Evolutionary conservation across 1,139 yeast genomes (phyloP).

Genomic region (Meyerozyma guilliermondii): DNA sequence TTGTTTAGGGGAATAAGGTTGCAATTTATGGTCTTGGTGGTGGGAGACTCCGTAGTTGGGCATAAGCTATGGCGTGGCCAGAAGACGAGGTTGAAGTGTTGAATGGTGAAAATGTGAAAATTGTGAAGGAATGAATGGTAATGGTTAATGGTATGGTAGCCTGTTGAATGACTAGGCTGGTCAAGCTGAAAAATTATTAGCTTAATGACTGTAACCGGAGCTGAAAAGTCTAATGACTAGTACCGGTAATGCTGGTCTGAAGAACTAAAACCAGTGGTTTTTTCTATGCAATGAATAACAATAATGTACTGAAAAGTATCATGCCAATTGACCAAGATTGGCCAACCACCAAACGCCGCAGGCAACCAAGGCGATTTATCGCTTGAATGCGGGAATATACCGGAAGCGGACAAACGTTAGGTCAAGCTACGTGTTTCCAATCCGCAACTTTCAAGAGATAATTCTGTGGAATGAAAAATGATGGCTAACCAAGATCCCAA

Average conservation of each 20-base stretch:
- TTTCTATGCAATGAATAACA: neutral
- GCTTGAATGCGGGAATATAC: constrained; percentile 1
- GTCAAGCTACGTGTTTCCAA: neutral
- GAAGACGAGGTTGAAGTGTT: neutral
- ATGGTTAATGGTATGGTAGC: too few relatives aligned
- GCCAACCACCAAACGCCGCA: neutral
- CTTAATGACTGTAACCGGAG: too few relatives aligned
- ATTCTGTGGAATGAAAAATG: neutral
- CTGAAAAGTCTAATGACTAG: too few relatives aligned
- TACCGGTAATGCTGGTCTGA: too few relatives aligned
- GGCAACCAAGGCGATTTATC: neutral
- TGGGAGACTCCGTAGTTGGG: neutral
- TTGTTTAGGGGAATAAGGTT: neutral
- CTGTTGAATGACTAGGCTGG: too few relatives aligned
- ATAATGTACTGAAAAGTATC: neutral
- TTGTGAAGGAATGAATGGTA: too few relatives aligned
- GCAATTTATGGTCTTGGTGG: neutral
- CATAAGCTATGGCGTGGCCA: neutral
- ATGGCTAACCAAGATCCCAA: neutral
- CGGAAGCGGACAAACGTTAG: neutral
- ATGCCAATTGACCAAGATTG: neutral
- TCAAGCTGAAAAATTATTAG: too few relatives aligned
- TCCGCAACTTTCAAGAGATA: neutral
- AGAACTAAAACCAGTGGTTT: too few relatives aligned
- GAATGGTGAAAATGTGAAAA: too few relatives aligned